Conservation (phyloP, 2,329 filamentous ascomycete species). For the Cryphonectria carpinicola region DNA sequence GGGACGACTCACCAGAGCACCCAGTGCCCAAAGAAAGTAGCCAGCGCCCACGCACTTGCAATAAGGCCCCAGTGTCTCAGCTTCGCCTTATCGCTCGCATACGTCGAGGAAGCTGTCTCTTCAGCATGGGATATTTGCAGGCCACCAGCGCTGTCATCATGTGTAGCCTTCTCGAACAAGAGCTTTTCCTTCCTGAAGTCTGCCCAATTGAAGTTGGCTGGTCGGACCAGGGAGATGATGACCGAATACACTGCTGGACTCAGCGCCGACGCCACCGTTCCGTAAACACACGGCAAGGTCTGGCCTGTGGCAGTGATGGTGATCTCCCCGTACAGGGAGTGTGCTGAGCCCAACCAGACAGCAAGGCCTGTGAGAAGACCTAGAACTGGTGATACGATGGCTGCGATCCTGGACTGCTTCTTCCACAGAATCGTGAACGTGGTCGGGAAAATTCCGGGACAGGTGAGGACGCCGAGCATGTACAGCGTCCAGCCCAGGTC, state of each 20-base stretch:
- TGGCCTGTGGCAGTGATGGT: constrained; percentile 51
- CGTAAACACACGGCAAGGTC: constrained; percentile 56
- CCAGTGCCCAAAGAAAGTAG: constrained; percentile 57
- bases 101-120: constrained; percentile 30
- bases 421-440: constrained; percentile 57
- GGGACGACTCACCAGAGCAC: constrained; percentile 48
- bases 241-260: constrained; percentile 30
- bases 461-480: constrained; percentile 57
- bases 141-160: not conserved
- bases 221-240: constrained; percentile 23
- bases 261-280: constrained; percentile 53
- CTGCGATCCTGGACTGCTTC: constrained; percentile 52
- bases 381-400: constrained; percentile 51
- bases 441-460: constrained; percentile 58
- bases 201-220: constrained; percentile 34
- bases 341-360: constrained; percentile 56
- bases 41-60: constrained; percentile 49
- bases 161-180: constrained; percentile 38
- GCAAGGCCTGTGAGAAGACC: constrained; percentile 55
- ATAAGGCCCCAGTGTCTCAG: constrained; percentile 52
- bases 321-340: constrained; percentile 50
- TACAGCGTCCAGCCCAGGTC: constrained; percentile 59
- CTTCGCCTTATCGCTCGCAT: constrained; percentile 39
- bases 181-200: constrained; percentile 44
- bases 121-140: constrained; percentile 31